These are phyloP conservation scores for Coriolopsis trogii DNA, from an alignment of 1,284 basidiomycete species.

Conservation along the genomic window DNA sequence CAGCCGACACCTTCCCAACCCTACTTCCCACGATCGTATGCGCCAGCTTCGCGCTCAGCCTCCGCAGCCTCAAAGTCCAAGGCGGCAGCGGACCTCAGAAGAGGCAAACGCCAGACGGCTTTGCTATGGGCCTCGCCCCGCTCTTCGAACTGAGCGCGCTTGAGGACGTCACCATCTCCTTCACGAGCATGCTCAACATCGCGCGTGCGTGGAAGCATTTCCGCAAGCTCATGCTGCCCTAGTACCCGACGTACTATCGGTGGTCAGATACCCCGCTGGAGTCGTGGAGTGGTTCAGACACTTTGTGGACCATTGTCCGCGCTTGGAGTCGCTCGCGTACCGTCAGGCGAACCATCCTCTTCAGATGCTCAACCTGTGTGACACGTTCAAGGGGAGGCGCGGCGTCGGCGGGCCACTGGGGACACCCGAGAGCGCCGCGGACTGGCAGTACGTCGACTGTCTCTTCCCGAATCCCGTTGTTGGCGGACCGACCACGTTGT, in stretches of 20 bases:
- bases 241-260: slow-evolving; percentile 3
- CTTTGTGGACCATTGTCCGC: slow-evolving; percentile 15
- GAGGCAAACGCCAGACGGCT: not conserved
- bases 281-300: slow-evolving; percentile 9
- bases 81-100: not conserved
- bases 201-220: slow-evolving; percentile 14
- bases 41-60: slow-evolving; percentile 2
- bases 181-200: slow-evolving; percentile 9
- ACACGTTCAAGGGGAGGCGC: slow-evolving; percentile 2
- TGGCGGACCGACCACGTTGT: not conserved
- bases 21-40: slow-evolving; percentile 2
- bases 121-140: slow-evolving; percentile 2
- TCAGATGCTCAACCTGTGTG: slow-evolving; percentile 4
- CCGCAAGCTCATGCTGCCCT: slow-evolving; percentile 2
- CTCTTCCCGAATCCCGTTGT: slow-evolving; percentile 16
- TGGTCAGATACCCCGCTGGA: slow-evolving; percentile 7
- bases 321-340: not conserved
- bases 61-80: slow-evolving; percentile 8
- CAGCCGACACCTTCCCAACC: slow-evolving; percentile 1
- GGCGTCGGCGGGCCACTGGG: not conserved
- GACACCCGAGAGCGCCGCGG: not conserved
- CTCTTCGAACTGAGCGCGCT: slow-evolving; percentile 9
- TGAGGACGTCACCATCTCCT: slow-evolving; percentile 6
- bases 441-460: slow-evolving; percentile 13
- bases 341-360: slow-evolving; percentile 11